A percentile compares a stretch with the other conserved stretches of the same genome.
These are phyloP conservation scores for Fraxinus pennsylvanica DNA, from an alignment of 257 asterid species.

Conservation along the genomic window DNA sequence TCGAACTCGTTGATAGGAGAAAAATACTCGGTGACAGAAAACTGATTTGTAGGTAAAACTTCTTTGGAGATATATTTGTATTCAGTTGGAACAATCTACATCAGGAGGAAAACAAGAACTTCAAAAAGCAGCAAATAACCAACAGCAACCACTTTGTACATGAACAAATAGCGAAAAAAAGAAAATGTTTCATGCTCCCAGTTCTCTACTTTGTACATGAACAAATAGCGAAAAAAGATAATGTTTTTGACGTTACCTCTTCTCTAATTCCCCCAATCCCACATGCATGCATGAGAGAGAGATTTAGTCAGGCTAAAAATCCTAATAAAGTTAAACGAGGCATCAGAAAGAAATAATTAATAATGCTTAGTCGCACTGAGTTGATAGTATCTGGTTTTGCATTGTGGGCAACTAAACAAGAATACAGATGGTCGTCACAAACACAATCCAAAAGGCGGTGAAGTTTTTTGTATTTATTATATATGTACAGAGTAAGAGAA, in stretches of 20 bases:
- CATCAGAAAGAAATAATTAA: not conserved
- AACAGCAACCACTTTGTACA: conserved; percentile 1
- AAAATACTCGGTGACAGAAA: conserved; percentile 92
- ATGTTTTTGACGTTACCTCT: not conserved
- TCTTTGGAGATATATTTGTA: conserved; percentile 81
- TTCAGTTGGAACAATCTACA: conserved; percentile 95
- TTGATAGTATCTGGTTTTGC: not conserved
- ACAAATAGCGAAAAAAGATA: not conserved
- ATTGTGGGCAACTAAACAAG: not conserved
- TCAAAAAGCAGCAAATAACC: conserved; percentile 17
- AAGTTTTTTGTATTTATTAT: not conserved
- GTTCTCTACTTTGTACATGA: conserved; percentile 6
- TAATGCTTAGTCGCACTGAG: not conserved
- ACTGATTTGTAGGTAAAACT: conserved; percentile 86
- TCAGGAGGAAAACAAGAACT: conserved; percentile 14
- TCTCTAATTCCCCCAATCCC: not conserved
- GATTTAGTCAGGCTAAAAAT: not conserved
- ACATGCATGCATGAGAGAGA: not conserved
- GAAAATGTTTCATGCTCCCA: not conserved
- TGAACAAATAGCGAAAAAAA: conserved; percentile 7
- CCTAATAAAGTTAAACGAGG: not conserved
- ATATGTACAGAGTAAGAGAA: not conserved
- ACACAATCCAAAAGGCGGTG: not conserved
- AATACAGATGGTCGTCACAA: not conserved
- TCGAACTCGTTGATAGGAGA: conserved; percentile 76